Conservation (phyloP, 495 filamentous ascomycete species). For the Neurospora sp. region DNA sequence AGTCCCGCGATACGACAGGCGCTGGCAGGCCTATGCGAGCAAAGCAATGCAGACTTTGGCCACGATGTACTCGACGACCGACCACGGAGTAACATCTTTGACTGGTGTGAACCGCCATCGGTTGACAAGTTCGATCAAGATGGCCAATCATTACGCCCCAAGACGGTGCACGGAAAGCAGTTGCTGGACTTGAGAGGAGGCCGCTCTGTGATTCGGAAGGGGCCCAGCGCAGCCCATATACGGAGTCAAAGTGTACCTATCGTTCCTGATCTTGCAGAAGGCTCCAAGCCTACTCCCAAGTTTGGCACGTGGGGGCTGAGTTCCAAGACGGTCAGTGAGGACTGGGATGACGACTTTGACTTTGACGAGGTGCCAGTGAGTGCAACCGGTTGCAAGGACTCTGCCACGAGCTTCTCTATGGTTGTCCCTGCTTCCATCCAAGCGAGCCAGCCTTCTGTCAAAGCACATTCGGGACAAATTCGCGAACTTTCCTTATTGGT, state of each 20-base stretch:
- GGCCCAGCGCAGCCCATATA: constrained; percentile 67
- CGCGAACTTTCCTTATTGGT: constrained; percentile 76
- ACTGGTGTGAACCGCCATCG: constrained; percentile 70
- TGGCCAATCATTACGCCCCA: constrained; percentile 58
- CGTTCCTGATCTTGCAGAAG: constrained; percentile 50
- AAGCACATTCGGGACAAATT: constrained; percentile 78
- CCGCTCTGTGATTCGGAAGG: constrained; percentile 62
- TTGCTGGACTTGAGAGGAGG: constrained; percentile 61
- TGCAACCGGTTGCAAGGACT: constrained; percentile 28
- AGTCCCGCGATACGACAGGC: constrained; percentile 36
- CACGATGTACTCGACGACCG: constrained; percentile 31
- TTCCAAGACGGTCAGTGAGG: constrained; percentile 71
- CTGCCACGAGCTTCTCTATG: constrained; percentile 47
- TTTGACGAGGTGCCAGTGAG: constrained; percentile 48
- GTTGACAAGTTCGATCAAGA: constrained; percentile 43
- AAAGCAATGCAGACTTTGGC: constrained; percentile 21
- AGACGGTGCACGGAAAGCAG: constrained; percentile 88
- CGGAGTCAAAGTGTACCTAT: constrained; percentile 95
- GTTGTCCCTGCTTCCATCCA: constrained; percentile 73
- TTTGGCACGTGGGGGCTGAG: constrained; percentile 85
- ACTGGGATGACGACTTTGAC: constrained; percentile 82
- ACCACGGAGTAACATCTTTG: constrained; percentile 60
- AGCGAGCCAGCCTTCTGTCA: constrained; percentile 74
- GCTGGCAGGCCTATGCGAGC: constrained; percentile 32
- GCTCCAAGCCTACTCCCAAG: constrained; percentile 55